Conservation (phyloP, 768 basidiomycete species). For the Pisolithus albus region DNA sequence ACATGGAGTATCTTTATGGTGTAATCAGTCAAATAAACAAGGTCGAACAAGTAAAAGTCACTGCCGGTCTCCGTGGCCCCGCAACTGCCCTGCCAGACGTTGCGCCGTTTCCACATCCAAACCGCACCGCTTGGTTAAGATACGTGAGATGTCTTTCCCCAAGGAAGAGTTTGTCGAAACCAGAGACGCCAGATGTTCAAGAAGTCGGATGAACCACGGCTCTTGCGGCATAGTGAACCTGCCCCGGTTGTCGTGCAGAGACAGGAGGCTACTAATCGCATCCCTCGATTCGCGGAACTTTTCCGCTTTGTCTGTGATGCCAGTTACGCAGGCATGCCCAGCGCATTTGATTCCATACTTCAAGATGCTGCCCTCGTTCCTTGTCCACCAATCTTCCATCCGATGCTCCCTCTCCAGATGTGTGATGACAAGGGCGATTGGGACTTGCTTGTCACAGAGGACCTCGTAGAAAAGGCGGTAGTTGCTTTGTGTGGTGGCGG, state of each 20-base stretch:
- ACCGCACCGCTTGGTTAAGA: slow-evolving; percentile 22
- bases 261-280: slow-evolving; percentile 16
- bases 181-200: slow-evolving; percentile 16
- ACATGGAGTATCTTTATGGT: no score
- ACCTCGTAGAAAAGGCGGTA: slow-evolving; percentile 35
- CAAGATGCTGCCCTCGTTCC: slow-evolving; percentile 21
- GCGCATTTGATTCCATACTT: slow-evolving; percentile 21
- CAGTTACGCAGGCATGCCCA: slow-evolving; percentile 38
- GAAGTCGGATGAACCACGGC: slow-evolving; percentile 18
- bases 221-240: slow-evolving; percentile 22
- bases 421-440: slow-evolving; percentile 35
- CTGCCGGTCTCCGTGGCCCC: neutral
- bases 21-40: no score
- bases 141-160: slow-evolving; percentile 20
- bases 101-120: slow-evolving; percentile 23
- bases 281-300: slow-evolving; percentile 31
- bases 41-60: neutral
- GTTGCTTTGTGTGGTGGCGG: slow-evolving; percentile 27
- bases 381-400: slow-evolving; percentile 33
- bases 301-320: slow-evolving; percentile 23
- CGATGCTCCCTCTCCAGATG: slow-evolving; percentile 31
- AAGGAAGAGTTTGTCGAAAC: slow-evolving; percentile 17
- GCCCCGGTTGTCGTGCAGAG: slow-evolving; percentile 5
- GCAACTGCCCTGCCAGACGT: slow-evolving; percentile 12
- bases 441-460: slow-evolving; percentile 33